phyloP scores from a whole-genome alignment of 148 eudicot genomes.

The Cornus controversa region DNA sequence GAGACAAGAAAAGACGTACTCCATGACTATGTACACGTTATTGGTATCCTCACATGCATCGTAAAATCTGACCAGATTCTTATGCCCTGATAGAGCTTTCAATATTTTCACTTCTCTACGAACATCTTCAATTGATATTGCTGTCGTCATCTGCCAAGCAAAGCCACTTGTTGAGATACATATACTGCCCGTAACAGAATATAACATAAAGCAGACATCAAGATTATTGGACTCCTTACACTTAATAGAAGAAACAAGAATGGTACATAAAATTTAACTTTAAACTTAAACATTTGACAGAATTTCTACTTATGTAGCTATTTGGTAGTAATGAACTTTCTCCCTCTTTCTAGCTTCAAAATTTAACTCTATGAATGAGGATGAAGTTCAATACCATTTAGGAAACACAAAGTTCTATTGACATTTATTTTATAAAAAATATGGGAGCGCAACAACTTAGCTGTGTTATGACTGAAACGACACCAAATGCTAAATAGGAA shows the following conservation, averaged over 20 bases:
- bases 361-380: neutral
- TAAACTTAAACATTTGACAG: neutral
- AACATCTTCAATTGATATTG: constrained; percentile 75
- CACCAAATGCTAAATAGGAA: neutral
- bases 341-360: neutral
- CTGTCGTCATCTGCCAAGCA: constrained; percentile 65
- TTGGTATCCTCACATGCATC: constrained; percentile 75
- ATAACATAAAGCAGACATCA: neutral
- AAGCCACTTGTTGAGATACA: constrained; percentile 12
- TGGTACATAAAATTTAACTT: neutral
- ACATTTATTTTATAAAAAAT: no score
- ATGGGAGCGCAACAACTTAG: no score
- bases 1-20: constrained; percentile 41
- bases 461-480: neutral
- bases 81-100: constrained; percentile 69
- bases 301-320: neutral
- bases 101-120: constrained; percentile 72
- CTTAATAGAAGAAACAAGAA: neutral
- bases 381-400: neutral
- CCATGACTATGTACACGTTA: constrained; percentile 73
- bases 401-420: no score
- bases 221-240: neutral
- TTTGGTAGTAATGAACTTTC: neutral
- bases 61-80: constrained; percentile 58
- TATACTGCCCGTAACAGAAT: neutral